phyloP scores from a whole-genome alignment of 2,329 filamentous ascomycete genomes.

The Didymella pinodella region DNA sequence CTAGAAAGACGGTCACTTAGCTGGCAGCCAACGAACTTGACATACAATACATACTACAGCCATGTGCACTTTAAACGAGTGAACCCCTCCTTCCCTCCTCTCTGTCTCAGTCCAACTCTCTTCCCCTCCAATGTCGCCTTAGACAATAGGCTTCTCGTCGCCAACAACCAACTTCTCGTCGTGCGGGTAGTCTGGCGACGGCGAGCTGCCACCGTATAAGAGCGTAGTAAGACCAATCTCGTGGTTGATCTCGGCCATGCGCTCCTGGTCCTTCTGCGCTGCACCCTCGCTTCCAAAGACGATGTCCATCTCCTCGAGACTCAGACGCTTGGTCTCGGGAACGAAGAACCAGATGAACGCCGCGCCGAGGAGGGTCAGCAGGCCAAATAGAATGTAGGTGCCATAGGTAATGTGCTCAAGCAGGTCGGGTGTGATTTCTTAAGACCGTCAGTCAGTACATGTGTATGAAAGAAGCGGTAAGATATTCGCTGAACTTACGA shows the following conservation, averaged over 20 bases:
- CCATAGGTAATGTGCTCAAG: constrained; percentile 70
- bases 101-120: no score
- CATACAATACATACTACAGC: not conserved
- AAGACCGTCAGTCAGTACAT: no score
- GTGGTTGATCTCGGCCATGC: constrained; percentile 74
- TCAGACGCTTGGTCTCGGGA: constrained; percentile 63
- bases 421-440: constrained; percentile 72
- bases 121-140: not conserved
- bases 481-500: constrained; percentile 31
- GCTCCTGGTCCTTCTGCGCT: constrained; percentile 70
- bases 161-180: constrained; percentile 23
- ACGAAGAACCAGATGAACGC: constrained; percentile 61
- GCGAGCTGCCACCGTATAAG: constrained; percentile 14
- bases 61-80: constrained; percentile 8
- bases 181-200: not conserved
- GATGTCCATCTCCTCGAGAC: constrained; percentile 67
- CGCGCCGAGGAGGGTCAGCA: constrained; percentile 69
- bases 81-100: constrained; percentile 9
- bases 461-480: no score
- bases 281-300: constrained; percentile 72
- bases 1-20: not conserved
- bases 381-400: constrained; percentile 75
- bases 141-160: constrained; percentile 27
- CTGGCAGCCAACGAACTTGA: not conserved
- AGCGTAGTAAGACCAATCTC: constrained; percentile 69